A percentile compares a stretch with the other conserved stretches of the same genome.
Conservation (phyloP, 2,329 filamentous ascomycete genomes). For the Stylonectria norvegica region DNA sequence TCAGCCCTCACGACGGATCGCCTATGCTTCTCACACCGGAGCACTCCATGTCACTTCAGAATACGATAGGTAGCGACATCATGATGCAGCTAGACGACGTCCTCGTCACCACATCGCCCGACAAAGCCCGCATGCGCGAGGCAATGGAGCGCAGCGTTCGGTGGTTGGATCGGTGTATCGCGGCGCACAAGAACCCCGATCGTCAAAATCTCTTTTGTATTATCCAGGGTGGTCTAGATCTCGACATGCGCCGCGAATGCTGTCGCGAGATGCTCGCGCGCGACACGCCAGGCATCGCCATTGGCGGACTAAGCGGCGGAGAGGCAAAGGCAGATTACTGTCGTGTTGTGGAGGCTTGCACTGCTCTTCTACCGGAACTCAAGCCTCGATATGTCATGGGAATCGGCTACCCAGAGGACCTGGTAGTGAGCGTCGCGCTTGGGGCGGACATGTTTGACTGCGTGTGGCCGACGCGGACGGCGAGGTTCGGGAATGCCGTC, state of each 20-base stretch:
- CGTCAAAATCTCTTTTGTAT: conserved; percentile 96
- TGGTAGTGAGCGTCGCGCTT: conserved; percentile 88
- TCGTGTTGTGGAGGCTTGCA: conserved; percentile 83
- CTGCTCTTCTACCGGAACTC: conserved; percentile 74
- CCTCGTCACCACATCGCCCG: conserved; percentile 90
- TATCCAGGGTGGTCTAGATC: conserved; percentile 90
- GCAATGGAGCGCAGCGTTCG: conserved; percentile 93
- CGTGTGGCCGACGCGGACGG: conserved; percentile 95
- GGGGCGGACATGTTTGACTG: conserved; percentile 99
- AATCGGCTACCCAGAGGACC: conserved; percentile 93
- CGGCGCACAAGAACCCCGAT: conserved; percentile 78
- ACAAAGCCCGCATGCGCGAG: conserved; percentile 81
- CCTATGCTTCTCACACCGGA: conserved; percentile 98
- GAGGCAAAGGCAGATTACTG: conserved; percentile 94
- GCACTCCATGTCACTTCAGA: conserved; percentile 93
- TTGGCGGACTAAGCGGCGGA: conserved; percentile 89
- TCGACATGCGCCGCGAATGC: conserved; percentile 81
- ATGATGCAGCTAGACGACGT: conserved; percentile 99
- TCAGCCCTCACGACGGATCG: conserved; percentile 91
- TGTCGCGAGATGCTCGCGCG: conserved; percentile 82
- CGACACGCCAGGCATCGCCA: conserved; percentile 93
- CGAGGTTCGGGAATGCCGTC: conserved; percentile 92
- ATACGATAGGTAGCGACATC: conserved; percentile 96
- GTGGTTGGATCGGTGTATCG: conserved; percentile 94
- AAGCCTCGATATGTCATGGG: conserved; percentile 99